Base-by-base conservation (phyloP, 2,329 filamentous ascomycete genomes). In the Coniochaeta prunicola region DNA sequence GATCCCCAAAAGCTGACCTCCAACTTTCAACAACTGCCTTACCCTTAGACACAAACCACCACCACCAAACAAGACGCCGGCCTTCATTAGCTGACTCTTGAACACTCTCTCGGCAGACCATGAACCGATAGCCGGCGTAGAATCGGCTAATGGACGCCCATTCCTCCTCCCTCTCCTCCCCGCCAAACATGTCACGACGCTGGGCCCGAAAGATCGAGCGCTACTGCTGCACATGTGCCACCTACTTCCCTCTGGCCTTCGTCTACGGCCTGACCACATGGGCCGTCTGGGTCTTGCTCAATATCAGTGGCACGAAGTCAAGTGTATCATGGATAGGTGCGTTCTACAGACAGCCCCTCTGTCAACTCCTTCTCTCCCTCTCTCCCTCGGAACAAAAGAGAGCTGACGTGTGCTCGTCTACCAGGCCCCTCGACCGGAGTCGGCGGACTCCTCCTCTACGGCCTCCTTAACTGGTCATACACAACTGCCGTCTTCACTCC, bases 401-500 rank as follows among this genome's bases (percentile, higher is more conserved):
- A 28, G 48, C 53, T n/a, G 21, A 55, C 53, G 9, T 55, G 4
- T 19, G 5, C 17, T 40, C n/a, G n/a, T 53, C 40, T 21, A 42
- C 53, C 61, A 87, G 85, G 83, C 54, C 76, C 72, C 12, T 72
- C 73, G 5, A 77, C 81, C 2, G 90, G 89, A 10, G 69, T 81
- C 42, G 70, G 90, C 57, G 91, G 88, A 53, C 71, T 93, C 62
- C 60, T 82, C 34, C 81, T 97, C 61, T 97, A 92, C 68, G 64
- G 84, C 58, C 78, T 96, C 67, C 85, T 96, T 62, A 93, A 94
- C 73, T 89, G 88, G 81, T 93, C 84, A 67, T 99, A 99, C 76
- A 94, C 91, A 1, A 87, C 88, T 50, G 94, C 94, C 67, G 93
- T 97, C 63, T 97, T 97, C 76, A 96, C 91, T 26, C 85, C 89